Percentiles rank a stretch among this genome's conserved stretches.
Conservation (phyloP, 2,329 filamentous ascomycete species). For the Verticillium longisporum region DNA sequence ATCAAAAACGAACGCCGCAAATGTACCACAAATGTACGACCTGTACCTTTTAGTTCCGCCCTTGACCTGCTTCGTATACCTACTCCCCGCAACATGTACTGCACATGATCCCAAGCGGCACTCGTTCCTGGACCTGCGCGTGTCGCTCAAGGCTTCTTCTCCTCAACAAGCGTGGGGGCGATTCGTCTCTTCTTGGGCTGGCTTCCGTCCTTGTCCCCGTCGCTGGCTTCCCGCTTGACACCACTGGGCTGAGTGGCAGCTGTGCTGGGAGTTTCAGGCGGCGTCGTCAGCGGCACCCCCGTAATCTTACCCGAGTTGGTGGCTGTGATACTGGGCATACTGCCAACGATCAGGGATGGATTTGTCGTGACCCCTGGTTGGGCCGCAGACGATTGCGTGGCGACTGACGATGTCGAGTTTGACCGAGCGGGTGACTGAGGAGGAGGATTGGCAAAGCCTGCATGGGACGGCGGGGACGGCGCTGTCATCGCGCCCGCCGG, state of each 20-base stretch:
- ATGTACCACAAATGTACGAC: background rate
- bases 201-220: conserved; percentile 44
- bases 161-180: conserved; percentile 55
- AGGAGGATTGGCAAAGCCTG: conserved; percentile 54
- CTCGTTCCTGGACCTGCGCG: background rate
- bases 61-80: background rate
- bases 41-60: background rate
- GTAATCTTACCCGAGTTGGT: conserved; percentile 58
- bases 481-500: conserved; percentile 51
- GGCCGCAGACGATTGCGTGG: conserved; percentile 11
- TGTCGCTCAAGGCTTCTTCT: background rate
- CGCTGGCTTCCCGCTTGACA: conserved; percentile 50
- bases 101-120: background rate
- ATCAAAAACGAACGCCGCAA: background rate
- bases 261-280: conserved; percentile 77
- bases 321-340: conserved; percentile 69
- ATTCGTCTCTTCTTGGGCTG: conserved; percentile 64
- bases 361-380: conserved; percentile 60
- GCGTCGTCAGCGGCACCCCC: conserved; percentile 73
- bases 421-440: conserved; percentile 76
- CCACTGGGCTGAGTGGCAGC: conserved; percentile 31
- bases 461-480: conserved; percentile 50
- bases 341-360: conserved; percentile 71
- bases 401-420: conserved; percentile 54
- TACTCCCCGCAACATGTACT: background rate